Base-by-base conservation (phyloP, 352 stramenopile genomes). In the Globisporangium recalcitrans region DNA sequence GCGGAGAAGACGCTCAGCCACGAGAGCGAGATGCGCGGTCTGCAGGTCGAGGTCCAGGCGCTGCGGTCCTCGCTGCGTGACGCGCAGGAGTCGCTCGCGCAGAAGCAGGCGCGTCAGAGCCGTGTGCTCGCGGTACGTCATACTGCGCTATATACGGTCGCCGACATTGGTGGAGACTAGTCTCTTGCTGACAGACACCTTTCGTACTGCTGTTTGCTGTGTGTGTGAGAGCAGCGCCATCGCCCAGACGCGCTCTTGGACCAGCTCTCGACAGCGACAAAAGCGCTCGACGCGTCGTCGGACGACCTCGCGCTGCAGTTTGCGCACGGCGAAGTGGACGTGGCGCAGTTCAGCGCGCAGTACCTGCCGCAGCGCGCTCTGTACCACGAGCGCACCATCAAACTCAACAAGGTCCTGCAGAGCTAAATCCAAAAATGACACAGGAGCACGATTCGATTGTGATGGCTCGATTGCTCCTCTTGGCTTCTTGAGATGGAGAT, bases 371-470 rank as follows among this genome's bases (percentile, higher is more conserved):
- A 79, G 63, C 82, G 85, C 32, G 87, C 78, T 31, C 64, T 88
- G 34, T 94, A 90, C 62, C 85, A 94, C 58, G 68, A 90, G 57
- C 82, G 85, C 46, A 86, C 75, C 38, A 75, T 91, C 61, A 92
- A 91, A 63, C 78, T 92, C 38, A 82, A 78, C 26, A 67, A 74
- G 44, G 75, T 90, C 64, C 63, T 84, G 36, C 78, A 91, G 26
- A 32, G 38, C 38, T 57, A 27, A 44, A 10, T 21, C 14, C 7
- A 5, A 2, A 19, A 40, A 22, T 29, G 24, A 29, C 29, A 29
- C 3, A 57, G 8, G 8, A 57, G 19, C 14, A 38, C 1, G 9
- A 54, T 53, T 19, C 24, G 16, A 46, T 46, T 21, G 38, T 22
- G 38, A 11, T 46, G 22, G 5, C 13, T 32, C 13, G 9, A 52